Evolutionary conservation across 2,329 filamentous ascomycete species (phyloP), one percentile per base, ranked within the genome.

Genomic region (Botrytis paeoniae): DNA sequence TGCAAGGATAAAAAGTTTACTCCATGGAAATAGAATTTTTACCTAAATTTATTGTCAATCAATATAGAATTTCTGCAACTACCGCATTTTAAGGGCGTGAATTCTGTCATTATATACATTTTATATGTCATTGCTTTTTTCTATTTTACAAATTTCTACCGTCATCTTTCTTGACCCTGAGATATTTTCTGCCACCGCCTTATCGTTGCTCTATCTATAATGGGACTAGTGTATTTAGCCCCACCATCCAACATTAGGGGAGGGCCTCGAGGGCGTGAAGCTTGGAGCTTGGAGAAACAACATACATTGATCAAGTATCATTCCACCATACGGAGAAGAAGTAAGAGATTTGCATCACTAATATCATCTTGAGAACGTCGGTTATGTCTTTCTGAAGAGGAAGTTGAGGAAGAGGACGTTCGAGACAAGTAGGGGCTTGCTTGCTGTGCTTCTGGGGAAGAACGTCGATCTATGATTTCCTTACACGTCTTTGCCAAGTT

Each of bases 271-370:
- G 14, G 7, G 16, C 35, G 35, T n/a, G 25, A 29, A 54, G 48
- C 25, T 54, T 14, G 43, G 43, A 45, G 39, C 20, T 48, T 9
- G 39, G 39, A 41, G 18, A 16, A n/a, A n/a, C n/a, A n/a, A n/a
- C n/a, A n/a, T 22, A 29, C 41, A 41, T 14, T 37, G 7, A 32
- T 32, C 51, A 57, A 57, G n/a, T 29, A 41, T 71, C 8, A 71
- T 71, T 39, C 60, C 54, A 65, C 25, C 69, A 71, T 43, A 22
- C 7, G 29, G 29, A 71, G 57, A 41, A 71, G 45, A 29, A 71
- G 43, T 16, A 71, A 2, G n/a, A 71, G 48, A 22, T 57, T 71
- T 25, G 60, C 60, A 65, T 65, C 35, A 14, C 41, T 48, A 18
- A 71, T 57, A 14, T 65, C 45, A n/a, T 65, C 43, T 32, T 43